Base-by-base conservation (phyloP, 257 asterid species). In the Asclepias syriaca region DNA sequence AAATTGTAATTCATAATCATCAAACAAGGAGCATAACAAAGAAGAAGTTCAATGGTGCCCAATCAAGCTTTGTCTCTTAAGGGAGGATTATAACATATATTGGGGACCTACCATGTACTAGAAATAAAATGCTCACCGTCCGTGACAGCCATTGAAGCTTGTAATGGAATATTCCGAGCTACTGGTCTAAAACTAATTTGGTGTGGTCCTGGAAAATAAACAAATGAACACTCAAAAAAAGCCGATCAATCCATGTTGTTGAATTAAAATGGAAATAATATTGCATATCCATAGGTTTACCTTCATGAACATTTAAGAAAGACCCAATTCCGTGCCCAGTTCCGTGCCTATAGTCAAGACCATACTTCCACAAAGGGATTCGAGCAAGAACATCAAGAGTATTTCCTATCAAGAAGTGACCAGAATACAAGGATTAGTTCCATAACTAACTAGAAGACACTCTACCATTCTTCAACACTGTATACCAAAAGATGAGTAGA, bases 291-390 rank as follows among this genome's bases (percentile, higher is more conserved):
- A 45, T 34, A 66, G 66, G 75, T 77, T 91, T 77, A 94, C 99
- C 97, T 83, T 94, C 99, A 77, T 94, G 99, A 81, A 95, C 98
- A 85, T 88, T 88, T 69, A 95, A 89, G 90, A 80, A 92, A 73
- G 95, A 88, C 43, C 98, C 99, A 46, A 92, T 88, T 75, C 99
- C 99, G 79, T 95, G 99, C 76, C 99, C 99, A 72, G 99, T 90
- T 56, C 99, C 99, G 75, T 95, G 99, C 81, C 97, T 88, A 80
- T 90, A 95, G 80, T 95, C 99, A 77, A 95, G 99, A 69, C 99
- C 98, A 79, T 86, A 61, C 82, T 88, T 94, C 99, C 98, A 94
- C 90, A 94, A 79, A 21, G 95, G 95, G 75, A 85, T 24, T 68
- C 98, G 89, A 68, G 99, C 99, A 78, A 94, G 95, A 81, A 87